Evolutionary conservation across 768 basidiomycete genomes (phyloP).

Genomic region (Xerocomellus amylosporus): DNA sequence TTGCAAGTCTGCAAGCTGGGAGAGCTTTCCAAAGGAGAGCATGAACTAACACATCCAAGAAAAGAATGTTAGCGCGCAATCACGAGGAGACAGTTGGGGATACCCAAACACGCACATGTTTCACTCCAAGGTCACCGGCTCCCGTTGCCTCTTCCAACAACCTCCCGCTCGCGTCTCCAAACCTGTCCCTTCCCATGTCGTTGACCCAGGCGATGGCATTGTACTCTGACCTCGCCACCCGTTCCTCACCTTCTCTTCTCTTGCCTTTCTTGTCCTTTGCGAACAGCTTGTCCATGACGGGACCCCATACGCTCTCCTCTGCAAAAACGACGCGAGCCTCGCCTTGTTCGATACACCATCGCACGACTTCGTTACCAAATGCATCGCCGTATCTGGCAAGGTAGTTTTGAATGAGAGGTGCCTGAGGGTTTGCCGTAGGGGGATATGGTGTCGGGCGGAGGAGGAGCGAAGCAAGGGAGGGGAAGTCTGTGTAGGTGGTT

Average conservation of each 20-base stretch:
- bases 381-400: conserved; percentile 75
- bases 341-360: conserved; percentile 90
- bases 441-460: conserved; percentile 63
- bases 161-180: conserved; percentile 59
- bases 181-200: conserved; percentile 68
- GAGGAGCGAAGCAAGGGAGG: conserved; percentile 80
- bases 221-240: conserved; percentile 45
- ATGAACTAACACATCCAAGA: conserved; percentile 56
- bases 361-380: conserved; percentile 87
- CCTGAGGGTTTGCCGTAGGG: conserved; percentile 62
- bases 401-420: conserved; percentile 62
- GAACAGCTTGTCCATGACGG: conserved; percentile 74
- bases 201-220: conserved; percentile 80
- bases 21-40: conserved; percentile 87
- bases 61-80: conserved; percentile 5
- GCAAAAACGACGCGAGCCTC: conserved; percentile 81
- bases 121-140: conserved; percentile 59
- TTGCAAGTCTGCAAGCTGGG: conserved; percentile 62
- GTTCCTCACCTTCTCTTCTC: conserved; percentile 29
- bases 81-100: neutral
- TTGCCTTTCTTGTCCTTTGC: conserved; percentile 23
- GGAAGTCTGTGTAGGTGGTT: conserved; percentile 84
- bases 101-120: conserved; percentile 58
- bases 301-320: conserved; percentile 59
- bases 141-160: conserved; percentile 60